Evolutionary conservation across 805 yeast species (phyloP).

Genomic region (Metschnikowia lochheadii): DNA sequence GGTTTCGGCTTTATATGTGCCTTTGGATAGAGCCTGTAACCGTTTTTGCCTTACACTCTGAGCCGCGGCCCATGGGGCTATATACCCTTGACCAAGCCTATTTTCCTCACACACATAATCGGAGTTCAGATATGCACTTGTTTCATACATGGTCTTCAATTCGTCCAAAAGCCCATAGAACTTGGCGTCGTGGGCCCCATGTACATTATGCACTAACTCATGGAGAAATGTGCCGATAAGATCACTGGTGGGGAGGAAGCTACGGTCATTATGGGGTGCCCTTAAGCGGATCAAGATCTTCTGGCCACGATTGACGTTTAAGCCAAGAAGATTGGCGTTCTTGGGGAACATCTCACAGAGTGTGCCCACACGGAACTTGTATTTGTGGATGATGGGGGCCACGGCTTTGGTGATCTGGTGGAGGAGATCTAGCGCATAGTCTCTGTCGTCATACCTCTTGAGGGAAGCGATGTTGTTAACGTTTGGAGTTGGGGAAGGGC

Average conservation of each 20-base stretch:
- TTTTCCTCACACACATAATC: conserved; percentile 49
- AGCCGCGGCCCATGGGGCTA: conserved; percentile 11
- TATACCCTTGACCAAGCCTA: conserved; percentile 37
- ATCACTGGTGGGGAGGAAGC: conserved; percentile 61
- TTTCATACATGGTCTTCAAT: conserved; percentile 48
- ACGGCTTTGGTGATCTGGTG: conserved; percentile 67
- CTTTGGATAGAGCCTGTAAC: conserved; percentile 36
- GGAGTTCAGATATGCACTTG: conserved; percentile 41
- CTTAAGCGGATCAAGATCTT: conserved; percentile 72
- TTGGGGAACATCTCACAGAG: conserved; percentile 82
- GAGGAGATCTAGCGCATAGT: conserved; percentile 45
- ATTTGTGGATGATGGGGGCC: conserved; percentile 72
- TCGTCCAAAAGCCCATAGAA: conserved; percentile 68
- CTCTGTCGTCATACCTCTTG: conserved; percentile 33
- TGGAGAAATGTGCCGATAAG: conserved; percentile 82
- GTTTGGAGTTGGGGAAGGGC: conserved; percentile 35
- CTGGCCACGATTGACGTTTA: conserved; percentile 75
- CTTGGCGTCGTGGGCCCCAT: conserved; percentile 74
- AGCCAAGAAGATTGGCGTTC: conserved; percentile 60
- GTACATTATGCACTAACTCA: conserved; percentile 75
- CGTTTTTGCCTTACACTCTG: conserved; percentile 32
- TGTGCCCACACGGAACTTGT: conserved; percentile 59
- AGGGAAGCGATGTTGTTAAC: conserved; percentile 37
- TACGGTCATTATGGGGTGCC: conserved; percentile 45
- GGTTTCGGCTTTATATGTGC: conserved; percentile 38